Evolutionary conservation across 1,139 yeast genomes (phyloP), one percentile per base, ranked within the genome.

Genomic region (Taphrina communis): DNA sequence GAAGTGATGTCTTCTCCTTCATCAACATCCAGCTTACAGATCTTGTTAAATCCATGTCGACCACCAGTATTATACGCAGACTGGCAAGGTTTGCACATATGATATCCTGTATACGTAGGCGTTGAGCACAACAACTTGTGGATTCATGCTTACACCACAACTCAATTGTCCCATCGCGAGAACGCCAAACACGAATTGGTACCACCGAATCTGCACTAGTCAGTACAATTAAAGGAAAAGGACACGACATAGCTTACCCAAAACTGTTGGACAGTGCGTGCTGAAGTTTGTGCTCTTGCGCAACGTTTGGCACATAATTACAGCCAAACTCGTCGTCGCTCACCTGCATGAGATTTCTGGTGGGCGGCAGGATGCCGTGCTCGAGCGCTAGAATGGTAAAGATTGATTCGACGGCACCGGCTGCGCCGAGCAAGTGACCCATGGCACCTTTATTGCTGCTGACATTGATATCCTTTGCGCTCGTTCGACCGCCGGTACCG

Each of bases 371-470:
- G 1, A 80, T 75, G 25, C 53, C 56, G 52, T 70, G 77, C 66
- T 84, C 77, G 53, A 93, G 75, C 0, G 97, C 87, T 75, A 87
- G 76, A 1, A 92, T 79, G 0, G 97, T 87, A 76, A 90, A 90
- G 0, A 92, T 85, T 5, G 96, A 86, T 75, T 95, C 99, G 5
- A 94, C 91, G 0, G 97, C 88, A 1, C 99, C 99, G 0, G 99
- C 96, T 0, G 97, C 99, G 1, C 99, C 99, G 44, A 95, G 80
- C 50, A 94, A 80, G 78, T 95, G 99, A 0, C 99, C 99, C 61
- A 90, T 88, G 0, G 97, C 86, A 0, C 97, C 96, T 77, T 95
- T 95, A 17, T 92, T 90, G 2, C 97, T 89, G 0, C 96, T 88
- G 0, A 94, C 85, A 53, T 84, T 81, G 61, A 79, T 70, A 3